A percentile compares a stretch with the other conserved stretches of the same genome.
Conservation (phyloP, 2,329 filamentous ascomycete species). For the Colletotrichum tofieldiae region DNA sequence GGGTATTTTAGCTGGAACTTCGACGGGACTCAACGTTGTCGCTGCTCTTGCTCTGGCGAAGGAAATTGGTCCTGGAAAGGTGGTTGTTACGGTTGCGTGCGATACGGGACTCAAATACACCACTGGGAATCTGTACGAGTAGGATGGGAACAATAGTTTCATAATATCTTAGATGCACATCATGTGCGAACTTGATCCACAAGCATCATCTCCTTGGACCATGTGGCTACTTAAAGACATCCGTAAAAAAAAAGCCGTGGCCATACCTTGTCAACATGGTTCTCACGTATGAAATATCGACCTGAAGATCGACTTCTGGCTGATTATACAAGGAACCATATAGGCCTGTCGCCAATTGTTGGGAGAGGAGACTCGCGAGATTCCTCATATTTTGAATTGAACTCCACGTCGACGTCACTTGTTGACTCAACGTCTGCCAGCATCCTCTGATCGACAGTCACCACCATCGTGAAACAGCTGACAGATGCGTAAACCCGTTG, state of each 20-base stretch:
- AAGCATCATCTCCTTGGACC: too few relatives aligned
- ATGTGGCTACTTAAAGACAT: background rate
- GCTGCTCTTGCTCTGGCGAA: conserved; percentile 24
- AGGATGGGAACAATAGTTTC: background rate
- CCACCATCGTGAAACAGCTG: background rate
- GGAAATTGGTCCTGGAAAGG: conserved; percentile 29
- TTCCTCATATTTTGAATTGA: background rate
- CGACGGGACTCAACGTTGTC: conserved; percentile 17
- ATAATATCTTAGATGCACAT: background rate
- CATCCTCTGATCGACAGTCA: background rate
- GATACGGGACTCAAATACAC: conserved; percentile 36
- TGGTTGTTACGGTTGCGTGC: conserved; percentile 36
- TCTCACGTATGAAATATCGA: too few relatives aligned
- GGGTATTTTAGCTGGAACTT: conserved; percentile 28
- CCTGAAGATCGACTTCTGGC: background rate
- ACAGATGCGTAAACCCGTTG: too few relatives aligned
- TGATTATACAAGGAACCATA: background rate
- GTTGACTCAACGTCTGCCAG: background rate
- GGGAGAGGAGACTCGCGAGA: background rate
- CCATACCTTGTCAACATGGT: too few relatives aligned
- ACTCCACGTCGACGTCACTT: background rate
- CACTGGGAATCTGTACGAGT: conserved; percentile 13
- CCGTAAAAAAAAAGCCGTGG: too few relatives aligned
- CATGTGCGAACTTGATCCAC: too few relatives aligned
- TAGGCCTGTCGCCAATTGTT: background rate